Conservation (phyloP, 2,329 filamentous ascomycete species). For the Hortaea sp. region DNA sequence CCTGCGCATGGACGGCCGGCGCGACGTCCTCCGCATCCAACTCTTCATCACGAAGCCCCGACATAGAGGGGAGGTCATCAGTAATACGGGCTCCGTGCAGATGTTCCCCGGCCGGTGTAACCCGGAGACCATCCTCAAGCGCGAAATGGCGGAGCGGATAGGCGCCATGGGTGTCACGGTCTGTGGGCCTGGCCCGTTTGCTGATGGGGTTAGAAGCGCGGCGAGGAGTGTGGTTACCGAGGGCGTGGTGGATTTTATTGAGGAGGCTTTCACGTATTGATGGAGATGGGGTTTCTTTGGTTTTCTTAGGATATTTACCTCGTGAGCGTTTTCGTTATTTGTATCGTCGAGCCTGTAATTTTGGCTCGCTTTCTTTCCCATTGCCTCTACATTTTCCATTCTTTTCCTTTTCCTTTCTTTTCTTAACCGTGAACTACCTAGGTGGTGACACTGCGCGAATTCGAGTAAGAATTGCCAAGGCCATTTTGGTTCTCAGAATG, state of each 20-base stretch:
- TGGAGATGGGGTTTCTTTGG: background rate
- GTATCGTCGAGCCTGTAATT: no score
- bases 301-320: background rate
- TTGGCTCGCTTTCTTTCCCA: no score
- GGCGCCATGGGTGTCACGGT: conserved; percentile 53
- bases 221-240: conserved; percentile 42
- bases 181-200: conserved; percentile 53
- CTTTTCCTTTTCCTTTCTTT: no score
- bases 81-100: conserved; percentile 48
- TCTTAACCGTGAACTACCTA: no score
- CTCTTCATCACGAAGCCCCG: conserved; percentile 55
- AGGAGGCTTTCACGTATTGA: conserved; percentile 57
- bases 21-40: conserved; percentile 50
- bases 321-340: no score
- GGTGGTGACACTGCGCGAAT: no score
- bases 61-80: conserved; percentile 43
- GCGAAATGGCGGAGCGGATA: conserved; percentile 42
- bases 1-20: conserved; percentile 47
- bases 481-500: no score
- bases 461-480: no score
- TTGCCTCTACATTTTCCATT: no score
- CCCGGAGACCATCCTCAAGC: conserved; percentile 45
- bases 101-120: conserved; percentile 53
- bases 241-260: conserved; percentile 50
- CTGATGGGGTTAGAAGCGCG: conserved; percentile 49